Evolutionary conservation across 805 yeast genomes (phyloP), one percentile per base, ranked within the genome.

Genomic region (Wickerhamomyces tratensis): DNA sequence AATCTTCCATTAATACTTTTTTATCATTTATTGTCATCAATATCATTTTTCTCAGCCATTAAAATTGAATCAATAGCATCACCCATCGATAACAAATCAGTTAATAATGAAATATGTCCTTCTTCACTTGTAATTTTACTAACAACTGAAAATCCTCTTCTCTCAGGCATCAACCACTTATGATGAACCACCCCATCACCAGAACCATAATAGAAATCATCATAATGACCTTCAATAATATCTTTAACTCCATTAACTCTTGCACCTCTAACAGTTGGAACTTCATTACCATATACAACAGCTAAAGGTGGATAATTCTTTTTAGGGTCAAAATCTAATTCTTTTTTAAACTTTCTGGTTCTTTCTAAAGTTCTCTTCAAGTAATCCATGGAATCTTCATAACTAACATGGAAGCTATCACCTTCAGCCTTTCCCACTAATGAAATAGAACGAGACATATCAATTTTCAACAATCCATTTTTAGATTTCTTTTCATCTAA

Each of bases 121-220:
- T 74, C 64, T 2, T 66, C 69, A 33, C 83, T 72, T 1, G 78
- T 69, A 37, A 85, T 68, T 51, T 79, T 81, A 8, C 82, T 89
- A 12, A 72, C 84, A 2, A 85, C 72, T 4, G 82, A 79, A 54
- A 83, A 87, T 0, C 91, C 94, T 47, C 72, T 71, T 36, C 64
- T 63, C 49, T 82, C 85, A 0, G 96, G 97, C 76, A 88, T 75
- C 39, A 85, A 62, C 83, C 88, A 82, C 48, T 76, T 76, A 49
- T 82, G 85, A 60, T 85, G 85, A 1, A 86, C 86, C 15, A 89
- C 96, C 37, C 97, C 97, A 59, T 89, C 97, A 13, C 97, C 97
- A 5, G 86, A 86, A 0, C 95, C 95, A 53, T 86, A 88, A 51
- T 73, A 77, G 52, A 86, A 82, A 51, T 85, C 81, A 48, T 73